Base-by-base conservation (phyloP, 805 yeast genomes). In the Teunomyces stri region DNA sequence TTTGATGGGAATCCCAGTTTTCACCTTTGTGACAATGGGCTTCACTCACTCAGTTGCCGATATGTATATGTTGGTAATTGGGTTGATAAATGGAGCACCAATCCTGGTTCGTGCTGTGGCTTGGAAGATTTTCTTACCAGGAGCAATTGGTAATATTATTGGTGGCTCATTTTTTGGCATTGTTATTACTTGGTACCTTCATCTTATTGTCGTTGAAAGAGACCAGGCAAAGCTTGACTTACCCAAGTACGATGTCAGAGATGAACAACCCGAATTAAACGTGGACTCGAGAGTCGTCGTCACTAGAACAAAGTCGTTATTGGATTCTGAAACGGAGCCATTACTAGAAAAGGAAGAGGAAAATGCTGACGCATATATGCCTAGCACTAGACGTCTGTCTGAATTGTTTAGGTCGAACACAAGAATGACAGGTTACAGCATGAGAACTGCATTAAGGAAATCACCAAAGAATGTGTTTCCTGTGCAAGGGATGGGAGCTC, bases 21-120 rank as follows among this genome's bases (percentile, higher is more conserved):
- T 86, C 63, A 81, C 91, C 0, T 86, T 88, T 64, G 94, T 86
- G n/a, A 57, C 84, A 1, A 71, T 84, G 72, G 94, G 95, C 0
- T 88, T 82, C 64, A 81, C 88, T 2, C 95, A 88, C 60, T 81
- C 82, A 1, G 89, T 88, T 6, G 96, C 95, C 0, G 96, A 88
- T 61, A 86, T 88, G 94, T 83, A 73, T 53, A 54, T 85, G 45
- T 60, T 84, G 4, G 80, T 84, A 6, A 78, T 81, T 52, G 95
- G 88, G 0, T 65, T 86, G 59, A 72, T 87, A 42, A 85, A 85
- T 62, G 80, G 84, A 12, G 86, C 88, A 1, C 75, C 80, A 2
- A 68, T 83, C 6, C 70, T 84, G 0, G 88, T 85, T 31, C 87
- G 83, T 0, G 64, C 67, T 7, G 84, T 81, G 48, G 80, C 85